phyloP scores from a whole-genome alignment of 2,329 filamentous ascomycete species.

The Rutstroemia sp. region DNA sequence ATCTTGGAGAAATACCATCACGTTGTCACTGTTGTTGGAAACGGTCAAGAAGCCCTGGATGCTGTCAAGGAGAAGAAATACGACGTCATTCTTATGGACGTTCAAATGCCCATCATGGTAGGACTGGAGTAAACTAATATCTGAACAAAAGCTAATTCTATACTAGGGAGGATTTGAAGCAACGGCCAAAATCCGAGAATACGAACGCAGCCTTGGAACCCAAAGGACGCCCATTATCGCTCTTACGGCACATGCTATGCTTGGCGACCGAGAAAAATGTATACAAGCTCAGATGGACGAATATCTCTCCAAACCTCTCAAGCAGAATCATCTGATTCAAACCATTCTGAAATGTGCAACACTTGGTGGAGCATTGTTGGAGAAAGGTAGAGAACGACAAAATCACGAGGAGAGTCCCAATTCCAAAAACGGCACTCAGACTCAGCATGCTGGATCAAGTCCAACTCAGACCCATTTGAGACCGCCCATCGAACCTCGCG shows the following conservation, averaged over 20 bases:
- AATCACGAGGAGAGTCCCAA: conserved; percentile 25
- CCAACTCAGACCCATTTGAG: conserved; percentile 28
- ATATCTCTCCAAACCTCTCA: conserved; percentile 92
- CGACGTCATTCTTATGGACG: conserved; percentile 97
- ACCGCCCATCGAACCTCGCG: conserved; percentile 52
- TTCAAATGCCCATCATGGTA: conserved; percentile 99
- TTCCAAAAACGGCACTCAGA: conserved; percentile 13
- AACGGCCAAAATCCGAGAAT: conserved; percentile 92
- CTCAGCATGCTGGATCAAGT: conserved; percentile 12
- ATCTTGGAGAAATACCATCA: conserved; percentile 97
- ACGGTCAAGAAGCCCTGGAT: conserved; percentile 87
- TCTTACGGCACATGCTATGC: conserved; percentile 95
- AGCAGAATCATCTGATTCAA: conserved; percentile 95
- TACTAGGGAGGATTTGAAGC: conserved; percentile 86
- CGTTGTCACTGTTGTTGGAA: conserved; percentile 85
- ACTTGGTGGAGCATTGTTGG: conserved; percentile 73
- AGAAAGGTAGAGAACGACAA: conserved; percentile 59
- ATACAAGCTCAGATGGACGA: conserved; percentile 99
- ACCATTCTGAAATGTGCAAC: conserved; percentile 96
- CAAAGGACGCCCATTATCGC: conserved; percentile 92
- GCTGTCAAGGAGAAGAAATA: conserved; percentile 88
- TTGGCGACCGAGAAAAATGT: conserved; percentile 95
- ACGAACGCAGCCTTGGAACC: conserved; percentile 73
- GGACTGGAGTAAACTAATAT: conserved; percentile 27
- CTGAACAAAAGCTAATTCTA: conserved; percentile 31